Evolutionary conservation across 176 grass and related monocot species (phyloP).

Genomic region (Oryza officinalis): DNA sequence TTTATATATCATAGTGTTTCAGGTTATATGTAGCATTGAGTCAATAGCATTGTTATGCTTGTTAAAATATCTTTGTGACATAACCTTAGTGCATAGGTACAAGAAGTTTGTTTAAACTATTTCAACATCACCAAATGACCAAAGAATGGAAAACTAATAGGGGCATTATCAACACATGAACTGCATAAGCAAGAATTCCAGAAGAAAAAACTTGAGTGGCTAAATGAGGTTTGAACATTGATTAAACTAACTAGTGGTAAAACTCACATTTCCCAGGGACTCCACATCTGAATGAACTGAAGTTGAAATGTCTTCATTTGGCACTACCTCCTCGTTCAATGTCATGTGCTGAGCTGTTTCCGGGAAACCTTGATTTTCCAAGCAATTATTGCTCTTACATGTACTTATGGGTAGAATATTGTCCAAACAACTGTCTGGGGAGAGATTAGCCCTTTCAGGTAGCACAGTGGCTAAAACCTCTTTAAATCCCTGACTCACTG

Average conservation of each 20-base stretch:
- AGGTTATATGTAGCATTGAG: slow-evolving; percentile 1
- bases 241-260: slow-evolving; percentile 4
- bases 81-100: neutral
- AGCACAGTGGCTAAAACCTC: neutral
- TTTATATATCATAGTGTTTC: neutral
- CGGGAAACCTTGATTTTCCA: neutral
- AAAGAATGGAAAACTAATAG: slow-evolving; percentile 5
- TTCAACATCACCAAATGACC: neutral
- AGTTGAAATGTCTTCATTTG: slow-evolving; percentile 13
- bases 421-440: neutral
- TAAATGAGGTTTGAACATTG: slow-evolving; percentile 1
- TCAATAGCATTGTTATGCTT: neutral
- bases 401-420: slow-evolving; percentile 2
- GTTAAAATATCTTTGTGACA: neutral
- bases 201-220: neutral
- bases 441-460: slow-evolving; percentile 4
- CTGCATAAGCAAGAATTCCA: slow-evolving; percentile 7
- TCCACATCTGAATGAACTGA: slow-evolving; percentile 18
- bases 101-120: neutral
- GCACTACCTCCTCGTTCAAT: slow-evolving; percentile 29
- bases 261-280: slow-evolving; percentile 10
- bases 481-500: slow-evolving; percentile 13
- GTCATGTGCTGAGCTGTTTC: neutral
- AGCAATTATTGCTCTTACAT: slow-evolving; percentile 7
- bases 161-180: slow-evolving; percentile 5